Conservation (phyloP, 1,139 yeast genomes). For the Debaryomyces psychrophilus region DNA sequence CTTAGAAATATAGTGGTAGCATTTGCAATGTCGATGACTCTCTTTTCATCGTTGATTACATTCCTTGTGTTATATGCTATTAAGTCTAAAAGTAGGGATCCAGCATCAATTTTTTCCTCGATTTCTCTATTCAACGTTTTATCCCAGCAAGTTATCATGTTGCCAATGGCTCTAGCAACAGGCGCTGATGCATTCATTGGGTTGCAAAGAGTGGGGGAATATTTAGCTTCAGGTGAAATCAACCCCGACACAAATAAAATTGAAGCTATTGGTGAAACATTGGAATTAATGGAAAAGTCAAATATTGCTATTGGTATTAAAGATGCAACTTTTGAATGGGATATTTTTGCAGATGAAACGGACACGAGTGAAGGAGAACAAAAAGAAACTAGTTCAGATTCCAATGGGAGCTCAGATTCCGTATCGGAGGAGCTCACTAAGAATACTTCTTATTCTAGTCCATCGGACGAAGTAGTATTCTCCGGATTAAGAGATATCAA, state of each 20-base stretch:
- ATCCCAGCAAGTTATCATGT: constrained; percentile 50
- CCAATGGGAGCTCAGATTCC: constrained; percentile 11
- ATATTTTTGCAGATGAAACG: constrained; percentile 38
- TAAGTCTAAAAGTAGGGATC: constrained; percentile 40
- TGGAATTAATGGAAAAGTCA: constrained; percentile 29
- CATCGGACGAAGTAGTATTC: constrained; percentile 16
- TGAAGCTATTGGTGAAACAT: constrained; percentile 26
- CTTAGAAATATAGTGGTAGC: constrained; percentile 61
- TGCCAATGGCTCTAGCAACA: constrained; percentile 69
- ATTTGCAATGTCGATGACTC: constrained; percentile 58
- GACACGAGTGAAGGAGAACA: constrained; percentile 13
- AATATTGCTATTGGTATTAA: constrained; percentile 30
- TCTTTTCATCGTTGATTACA: constrained; percentile 66
- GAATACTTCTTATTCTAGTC: constrained; percentile 18
- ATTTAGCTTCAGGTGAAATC: constrained; percentile 34
- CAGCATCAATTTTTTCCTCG: constrained; percentile 78
- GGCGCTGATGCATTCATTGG: constrained; percentile 69
- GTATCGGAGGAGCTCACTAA: constrained; percentile 3
- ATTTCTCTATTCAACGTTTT: constrained; percentile 66
- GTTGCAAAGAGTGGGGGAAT: constrained; percentile 57
- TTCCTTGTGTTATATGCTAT: constrained; percentile 67
- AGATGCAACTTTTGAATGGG: constrained; percentile 40
- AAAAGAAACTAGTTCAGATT: constrained; percentile 13
- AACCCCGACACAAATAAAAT: constrained; percentile 20
- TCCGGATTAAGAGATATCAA: constrained; percentile 37